Evolutionary conservation across 192 early-diverging fungal genomes (phyloP), one percentile per base, ranked within the genome.

Genomic region (Coemansia sp.): DNA sequence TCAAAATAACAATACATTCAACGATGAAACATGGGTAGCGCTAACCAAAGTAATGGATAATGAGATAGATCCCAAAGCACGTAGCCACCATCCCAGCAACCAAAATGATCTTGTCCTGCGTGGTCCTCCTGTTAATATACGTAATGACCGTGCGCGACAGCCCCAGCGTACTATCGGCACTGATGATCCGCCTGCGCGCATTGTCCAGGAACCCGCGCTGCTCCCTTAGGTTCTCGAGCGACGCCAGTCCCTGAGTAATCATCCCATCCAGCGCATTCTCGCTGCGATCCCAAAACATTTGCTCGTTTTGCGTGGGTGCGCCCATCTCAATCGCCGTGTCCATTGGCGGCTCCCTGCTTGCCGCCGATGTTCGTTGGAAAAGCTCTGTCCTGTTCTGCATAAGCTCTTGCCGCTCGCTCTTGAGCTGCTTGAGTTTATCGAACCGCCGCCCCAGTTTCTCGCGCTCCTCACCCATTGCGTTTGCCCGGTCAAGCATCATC

Each of bases 21-120:
- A 34, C 33, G 33, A 34, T 34, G 33, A 6, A 34, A 34, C 4
- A 34, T 10, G 10, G 10, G 10, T 34, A 34, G 10, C 17, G 17
- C 33, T 37, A 71, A 3, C 78, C 72, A 53, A 81, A 65, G 27
- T 64, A 75, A 22, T 74, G 72, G n/a, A 81, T 30, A 25, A 81
- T 71, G 57, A 75, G 63, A 64, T 81, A 81, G 10, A 81, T 81
- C 27, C 53, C 57, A 19, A 71, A 20, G 28, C 68, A 70, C 8
- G 72, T 75, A 22, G 61, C 45, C 15, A 57, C 22, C 72, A 81
- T 81, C 1, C 78, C 78, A 1, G 54, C 72, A 9, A 33, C 65
- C 53, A 81, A 19, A 37, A 81, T 59, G 19, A 81, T 62, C 66
- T 81, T 81, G 55, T 81, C 78, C 65, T 81, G 78, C 2, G 78